Evolutionary conservation across 2,329 filamentous ascomycete genomes (phyloP).

Genomic region (Aureobasidium leucospermi): DNA sequence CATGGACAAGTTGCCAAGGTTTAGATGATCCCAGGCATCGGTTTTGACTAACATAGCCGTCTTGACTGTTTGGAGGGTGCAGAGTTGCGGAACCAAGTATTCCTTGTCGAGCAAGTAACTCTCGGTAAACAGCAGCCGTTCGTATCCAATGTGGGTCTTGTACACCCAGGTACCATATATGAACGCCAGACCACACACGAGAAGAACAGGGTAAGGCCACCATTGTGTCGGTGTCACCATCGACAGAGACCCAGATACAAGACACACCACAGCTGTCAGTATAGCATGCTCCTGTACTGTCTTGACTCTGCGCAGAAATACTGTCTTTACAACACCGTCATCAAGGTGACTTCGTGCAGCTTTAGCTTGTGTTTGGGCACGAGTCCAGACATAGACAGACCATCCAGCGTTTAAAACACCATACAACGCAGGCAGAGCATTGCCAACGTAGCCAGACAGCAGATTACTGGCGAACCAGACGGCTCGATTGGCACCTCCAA

Average conservation of each 20-base stretch:
- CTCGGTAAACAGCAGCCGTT: not conserved
- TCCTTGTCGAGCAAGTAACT: not conserved
- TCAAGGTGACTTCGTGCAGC: not conserved
- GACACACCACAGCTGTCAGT: not conserved
- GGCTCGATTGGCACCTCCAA: slow-evolving; percentile 38
- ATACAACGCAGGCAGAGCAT: slow-evolving; percentile 43
- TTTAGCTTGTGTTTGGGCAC: slow-evolving; percentile 34
- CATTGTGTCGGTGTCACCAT: not conserved
- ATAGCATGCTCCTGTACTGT: not conserved
- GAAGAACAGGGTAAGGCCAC: slow-evolving; percentile 8
- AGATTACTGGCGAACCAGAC: slow-evolving; percentile 46
- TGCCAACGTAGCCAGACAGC: slow-evolving; percentile 50
- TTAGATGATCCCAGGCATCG: not conserved
- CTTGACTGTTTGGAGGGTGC: not conserved
- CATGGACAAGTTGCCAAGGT: not conserved
- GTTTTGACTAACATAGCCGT: not conserved
- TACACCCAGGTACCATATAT: not conserved
- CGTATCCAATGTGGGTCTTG: not conserved
- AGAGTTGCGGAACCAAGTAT: not conserved
- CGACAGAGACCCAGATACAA: not conserved
- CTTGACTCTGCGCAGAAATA: not conserved
- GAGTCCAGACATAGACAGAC: slow-evolving; percentile 38
- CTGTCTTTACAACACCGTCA: not conserved
- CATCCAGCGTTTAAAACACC: slow-evolving; percentile 44
- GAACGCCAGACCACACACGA: not conserved